These are phyloP conservation scores for Colletotrichum simmondsii DNA, from an alignment of 2,329 filamentous ascomycete species.

Conservation along the genomic window DNA sequence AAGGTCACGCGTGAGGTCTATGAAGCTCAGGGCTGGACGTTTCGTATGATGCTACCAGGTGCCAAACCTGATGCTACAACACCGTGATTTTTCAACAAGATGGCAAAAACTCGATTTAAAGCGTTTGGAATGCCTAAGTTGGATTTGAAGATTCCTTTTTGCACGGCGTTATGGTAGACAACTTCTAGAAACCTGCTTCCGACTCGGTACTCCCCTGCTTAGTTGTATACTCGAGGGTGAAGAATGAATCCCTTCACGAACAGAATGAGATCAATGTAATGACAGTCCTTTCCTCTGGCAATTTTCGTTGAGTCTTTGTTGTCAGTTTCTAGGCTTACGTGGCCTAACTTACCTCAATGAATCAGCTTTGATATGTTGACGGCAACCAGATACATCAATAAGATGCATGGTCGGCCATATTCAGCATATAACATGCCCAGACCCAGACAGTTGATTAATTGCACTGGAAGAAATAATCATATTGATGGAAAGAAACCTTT, in stretches of 20 bases:
- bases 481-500: no score
- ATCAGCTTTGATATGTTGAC: no score
- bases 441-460: no score
- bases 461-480: no score
- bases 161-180: background rate
- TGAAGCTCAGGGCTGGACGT: constrained; percentile 41
- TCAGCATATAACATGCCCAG: no score
- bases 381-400: no score
- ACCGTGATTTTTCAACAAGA: background rate
- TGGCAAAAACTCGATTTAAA: background rate
- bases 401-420: no score
- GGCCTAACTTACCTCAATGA: no score
- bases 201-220: background rate
- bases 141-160: background rate
- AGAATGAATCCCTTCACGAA: background rate
- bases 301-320: no score
- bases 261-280: no score
- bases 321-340: no score
- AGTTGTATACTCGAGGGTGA: background rate
- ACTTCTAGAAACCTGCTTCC: background rate
- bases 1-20: constrained; percentile 41
- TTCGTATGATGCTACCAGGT: constrained; percentile 45
- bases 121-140: background rate
- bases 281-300: no score
- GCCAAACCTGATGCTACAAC: constrained; percentile 38